Conservation (phyloP, 2,329 filamentous ascomycete genomes). For the Xylaria multiplex region DNA sequence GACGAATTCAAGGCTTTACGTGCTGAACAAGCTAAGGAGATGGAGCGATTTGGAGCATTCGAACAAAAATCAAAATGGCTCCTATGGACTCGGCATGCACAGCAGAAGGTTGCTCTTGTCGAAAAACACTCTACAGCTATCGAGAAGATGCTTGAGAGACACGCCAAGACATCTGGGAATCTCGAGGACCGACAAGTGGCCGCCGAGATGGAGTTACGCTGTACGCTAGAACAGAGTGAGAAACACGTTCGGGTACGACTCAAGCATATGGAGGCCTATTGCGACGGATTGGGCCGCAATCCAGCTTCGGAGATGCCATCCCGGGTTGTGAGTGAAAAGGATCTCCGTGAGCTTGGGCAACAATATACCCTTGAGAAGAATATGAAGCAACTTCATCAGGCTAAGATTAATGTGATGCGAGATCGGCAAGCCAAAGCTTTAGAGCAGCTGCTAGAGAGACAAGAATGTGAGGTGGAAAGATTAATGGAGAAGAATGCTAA, state of each 20-base stretch:
- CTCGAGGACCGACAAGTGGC: slow-evolving; percentile 71
- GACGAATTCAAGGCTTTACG: slow-evolving; percentile 57
- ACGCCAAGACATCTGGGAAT: slow-evolving; percentile 62
- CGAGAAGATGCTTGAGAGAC: slow-evolving; percentile 65
- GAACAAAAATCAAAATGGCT: slow-evolving; percentile 59
- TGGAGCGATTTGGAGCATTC: slow-evolving; percentile 62
- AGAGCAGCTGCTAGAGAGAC: slow-evolving; percentile 66
- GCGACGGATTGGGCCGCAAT: slow-evolving; percentile 61
- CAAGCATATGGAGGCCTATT: slow-evolving; percentile 75
- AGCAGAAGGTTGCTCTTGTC: slow-evolving; percentile 58
- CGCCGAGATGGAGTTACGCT: slow-evolving; percentile 69
- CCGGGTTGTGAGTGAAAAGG: slow-evolving; percentile 67
- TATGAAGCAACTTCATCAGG: slow-evolving; percentile 67
- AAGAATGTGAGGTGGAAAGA: slow-evolving; percentile 61
- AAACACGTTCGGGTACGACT: slow-evolving; percentile 66
- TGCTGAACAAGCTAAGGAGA: slow-evolving; percentile 60
- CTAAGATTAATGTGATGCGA: slow-evolving; percentile 72
- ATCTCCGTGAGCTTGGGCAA: slow-evolving; percentile 67
- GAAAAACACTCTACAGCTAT: slow-evolving; percentile 60
- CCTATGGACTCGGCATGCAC: slow-evolving; percentile 62
- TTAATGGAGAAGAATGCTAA: slow-evolving; percentile 58
- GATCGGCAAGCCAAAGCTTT: slow-evolving; percentile 70
- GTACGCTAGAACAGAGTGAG: slow-evolving; percentile 65
- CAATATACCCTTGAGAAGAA: slow-evolving; percentile 70
- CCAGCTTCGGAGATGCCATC: slow-evolving; percentile 55